A percentile compares a stretch with the other conserved stretches of the same genome.
phyloP scores from a whole-genome alignment of 169 alveolate species.

The Plasmodium inui region DNA sequence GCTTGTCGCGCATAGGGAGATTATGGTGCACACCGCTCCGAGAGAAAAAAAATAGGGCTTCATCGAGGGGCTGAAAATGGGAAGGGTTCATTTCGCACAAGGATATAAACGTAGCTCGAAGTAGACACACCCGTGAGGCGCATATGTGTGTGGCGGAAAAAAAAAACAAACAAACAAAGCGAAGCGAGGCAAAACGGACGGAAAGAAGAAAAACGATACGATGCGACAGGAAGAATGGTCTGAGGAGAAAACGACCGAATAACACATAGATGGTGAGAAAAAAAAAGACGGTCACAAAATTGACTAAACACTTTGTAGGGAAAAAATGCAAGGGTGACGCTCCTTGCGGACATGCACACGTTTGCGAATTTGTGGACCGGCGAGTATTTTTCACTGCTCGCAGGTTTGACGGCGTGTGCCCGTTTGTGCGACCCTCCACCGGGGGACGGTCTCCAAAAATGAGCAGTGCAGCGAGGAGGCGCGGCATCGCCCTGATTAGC shows the following conservation, averaged over 20 bases:
- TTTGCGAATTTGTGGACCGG: neutral
- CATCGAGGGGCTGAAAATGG: neutral
- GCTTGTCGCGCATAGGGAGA: neutral
- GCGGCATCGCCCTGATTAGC: neutral
- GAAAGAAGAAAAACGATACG: neutral
- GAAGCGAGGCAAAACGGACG: neutral
- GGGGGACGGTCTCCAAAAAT: neutral
- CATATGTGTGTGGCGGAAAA: neutral
- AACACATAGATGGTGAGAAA: neutral
- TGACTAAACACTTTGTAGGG: neutral
- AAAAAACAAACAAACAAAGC: neutral
- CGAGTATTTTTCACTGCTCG: neutral
- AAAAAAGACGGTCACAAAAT: neutral
- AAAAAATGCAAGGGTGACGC: neutral
- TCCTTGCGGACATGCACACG: neutral
- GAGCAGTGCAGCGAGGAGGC: neutral
- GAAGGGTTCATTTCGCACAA: neutral
- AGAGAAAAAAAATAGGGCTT: neutral
- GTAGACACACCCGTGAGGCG: neutral
- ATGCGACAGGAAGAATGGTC: neutral
- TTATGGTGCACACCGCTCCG: neutral
- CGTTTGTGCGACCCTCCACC: neutral
- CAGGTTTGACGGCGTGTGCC: neutral
- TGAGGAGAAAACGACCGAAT: neutral
- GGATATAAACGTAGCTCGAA: neutral